These are phyloP conservation scores for Elaphomyces granulatus DNA, from an alignment of 495 filamentous ascomycete genomes.

Conservation along the genomic window DNA sequence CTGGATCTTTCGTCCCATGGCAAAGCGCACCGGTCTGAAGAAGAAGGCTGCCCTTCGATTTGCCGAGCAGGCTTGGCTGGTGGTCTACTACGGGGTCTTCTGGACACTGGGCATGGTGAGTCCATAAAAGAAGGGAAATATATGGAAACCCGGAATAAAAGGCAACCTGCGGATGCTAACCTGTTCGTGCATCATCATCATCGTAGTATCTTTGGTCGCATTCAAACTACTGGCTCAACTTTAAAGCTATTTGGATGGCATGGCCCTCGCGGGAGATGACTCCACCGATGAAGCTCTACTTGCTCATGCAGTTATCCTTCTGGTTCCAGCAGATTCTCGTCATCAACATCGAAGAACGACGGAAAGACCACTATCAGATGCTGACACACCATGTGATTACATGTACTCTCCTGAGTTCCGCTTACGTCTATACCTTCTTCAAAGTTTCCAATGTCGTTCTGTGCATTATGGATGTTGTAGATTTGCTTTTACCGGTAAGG, in stretches of 20 bases:
- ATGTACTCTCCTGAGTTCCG: conserved; percentile 57
- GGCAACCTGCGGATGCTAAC: too few relatives aligned
- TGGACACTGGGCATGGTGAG: conserved; percentile 78
- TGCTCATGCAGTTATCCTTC: conserved; percentile 81
- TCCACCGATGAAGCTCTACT: conserved; percentile 75
- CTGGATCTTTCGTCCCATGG: conserved; percentile 67
- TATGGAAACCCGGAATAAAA: too few relatives aligned
- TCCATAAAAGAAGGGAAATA: too few relatives aligned
- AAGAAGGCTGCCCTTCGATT: conserved; percentile 64
- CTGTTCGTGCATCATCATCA: conserved; percentile 7
- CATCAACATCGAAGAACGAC: conserved; percentile 81
- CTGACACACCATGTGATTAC: conserved; percentile 90
- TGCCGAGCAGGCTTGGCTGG: conserved; percentile 85
- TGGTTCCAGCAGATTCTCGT: conserved; percentile 91
- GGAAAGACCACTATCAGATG: conserved; percentile 96
- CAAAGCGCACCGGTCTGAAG: conserved; percentile 49
- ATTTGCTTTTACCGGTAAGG: conserved; percentile 74
- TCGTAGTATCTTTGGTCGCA: conserved; percentile 64
- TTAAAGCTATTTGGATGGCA: conserved; percentile 62
- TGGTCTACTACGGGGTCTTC: conserved; percentile 63
- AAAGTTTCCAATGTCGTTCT: conserved; percentile 82
- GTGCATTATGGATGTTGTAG: conserved; percentile 86
- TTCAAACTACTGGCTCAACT: conserved; percentile 65
- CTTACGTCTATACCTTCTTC: conserved; percentile 72
- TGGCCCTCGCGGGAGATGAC: conserved; percentile 65